phyloP scores from a whole-genome alignment of 495 filamentous ascomycete species.

The Cenococcum geophilum region DNA sequence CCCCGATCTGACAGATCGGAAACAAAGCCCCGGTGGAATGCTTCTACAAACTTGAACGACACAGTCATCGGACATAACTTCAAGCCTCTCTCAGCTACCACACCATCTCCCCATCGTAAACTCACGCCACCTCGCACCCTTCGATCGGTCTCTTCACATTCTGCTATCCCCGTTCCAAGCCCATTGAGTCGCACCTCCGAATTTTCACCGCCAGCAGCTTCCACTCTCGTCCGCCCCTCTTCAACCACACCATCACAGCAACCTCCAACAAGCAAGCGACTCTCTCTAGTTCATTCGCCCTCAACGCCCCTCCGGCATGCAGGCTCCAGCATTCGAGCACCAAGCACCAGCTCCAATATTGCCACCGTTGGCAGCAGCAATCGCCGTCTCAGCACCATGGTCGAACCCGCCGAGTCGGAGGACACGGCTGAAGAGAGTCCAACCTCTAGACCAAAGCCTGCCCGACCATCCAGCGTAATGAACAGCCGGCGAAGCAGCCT shows the following conservation, averaged over 20 bases:
- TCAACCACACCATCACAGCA: slow-evolving; percentile 27
- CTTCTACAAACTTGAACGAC: slow-evolving; percentile 62
- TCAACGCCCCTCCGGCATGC: slow-evolving; percentile 16
- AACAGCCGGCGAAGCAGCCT: slow-evolving; percentile 10
- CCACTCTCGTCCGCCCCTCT: slow-evolving; percentile 8
- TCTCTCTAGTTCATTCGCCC: slow-evolving; percentile 19
- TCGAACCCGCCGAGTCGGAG: not conserved
- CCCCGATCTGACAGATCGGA: slow-evolving; percentile 31
- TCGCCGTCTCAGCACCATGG: slow-evolving; percentile 4
- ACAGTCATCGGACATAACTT: slow-evolving; percentile 63
- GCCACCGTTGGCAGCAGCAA: slow-evolving; percentile 6
- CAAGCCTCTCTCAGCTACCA: slow-evolving; percentile 57
- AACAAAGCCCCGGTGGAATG: slow-evolving; percentile 74
- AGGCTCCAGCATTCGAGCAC: slow-evolving; percentile 3
- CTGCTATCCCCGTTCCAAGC: slow-evolving; percentile 29
- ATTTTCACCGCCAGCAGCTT: slow-evolving; percentile 15
- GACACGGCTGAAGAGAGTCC: slow-evolving; percentile 15
- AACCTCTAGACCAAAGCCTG: slow-evolving; percentile 13
- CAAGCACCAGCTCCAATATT: slow-evolving; percentile 9
- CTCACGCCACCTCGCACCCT: slow-evolving; percentile 12
- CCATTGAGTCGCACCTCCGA: slow-evolving; percentile 20
- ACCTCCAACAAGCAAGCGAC: slow-evolving; percentile 10
- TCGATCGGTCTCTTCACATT: slow-evolving; percentile 25
- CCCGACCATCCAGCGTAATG: slow-evolving; percentile 10
- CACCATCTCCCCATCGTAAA: slow-evolving; percentile 52